Evolutionary conservation across 208 protist genomes (phyloP).

Genomic region (Trypanosomatidae sp.): DNA sequence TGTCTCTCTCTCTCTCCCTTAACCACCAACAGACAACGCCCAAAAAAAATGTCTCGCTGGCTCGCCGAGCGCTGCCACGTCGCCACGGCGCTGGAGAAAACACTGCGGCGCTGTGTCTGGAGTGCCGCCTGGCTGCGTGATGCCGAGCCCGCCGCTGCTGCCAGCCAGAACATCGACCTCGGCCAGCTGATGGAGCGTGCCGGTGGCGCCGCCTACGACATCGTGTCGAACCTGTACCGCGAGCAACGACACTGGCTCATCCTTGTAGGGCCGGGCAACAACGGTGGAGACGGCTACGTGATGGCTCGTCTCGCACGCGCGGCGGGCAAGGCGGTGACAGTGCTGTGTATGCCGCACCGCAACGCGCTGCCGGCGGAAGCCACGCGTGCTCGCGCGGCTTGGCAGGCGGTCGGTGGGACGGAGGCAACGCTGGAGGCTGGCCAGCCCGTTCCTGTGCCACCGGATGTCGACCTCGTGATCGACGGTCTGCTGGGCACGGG

Average conservation of each 20-base stretch:
- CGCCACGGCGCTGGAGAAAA: slow-evolving; percentile 19
- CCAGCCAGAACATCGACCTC: slow-evolving; percentile 50
- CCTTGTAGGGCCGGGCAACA: slow-evolving; percentile 82
- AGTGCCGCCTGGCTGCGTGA: slow-evolving; percentile 67
- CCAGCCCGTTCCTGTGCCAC: slow-evolving; percentile 14
- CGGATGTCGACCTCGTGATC: slow-evolving; percentile 67
- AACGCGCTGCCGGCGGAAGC: slow-evolving; percentile 68
- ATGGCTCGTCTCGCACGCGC: slow-evolving; percentile 56
- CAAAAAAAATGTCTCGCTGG: too few species aligned
- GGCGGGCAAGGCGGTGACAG: slow-evolving; percentile 46
- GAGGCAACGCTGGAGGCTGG: slow-evolving; percentile 12
- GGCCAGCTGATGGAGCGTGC: slow-evolving; percentile 72
- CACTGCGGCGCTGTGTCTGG: slow-evolving; percentile 45
- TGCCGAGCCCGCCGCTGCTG: slow-evolving; percentile 60
- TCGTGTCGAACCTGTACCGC: slow-evolving; percentile 39
- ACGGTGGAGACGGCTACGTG: slow-evolving; percentile 86
- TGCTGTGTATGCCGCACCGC: slow-evolving; percentile 50
- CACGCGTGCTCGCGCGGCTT: slow-evolving; percentile 36
- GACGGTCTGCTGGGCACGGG: slow-evolving; percentile 85
- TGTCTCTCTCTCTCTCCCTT: too few species aligned
- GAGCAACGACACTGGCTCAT: slow-evolving; percentile 60
- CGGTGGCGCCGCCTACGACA: slow-evolving; percentile 54
- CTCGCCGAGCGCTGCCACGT: slow-evolving; percentile 28
- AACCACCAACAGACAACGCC: too few species aligned
- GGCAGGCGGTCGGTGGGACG: slow-evolving; percentile 35